These are phyloP conservation scores for Truncatella angustata DNA, from an alignment of 2,329 filamentous ascomycete species.

Conservation along the genomic window DNA sequence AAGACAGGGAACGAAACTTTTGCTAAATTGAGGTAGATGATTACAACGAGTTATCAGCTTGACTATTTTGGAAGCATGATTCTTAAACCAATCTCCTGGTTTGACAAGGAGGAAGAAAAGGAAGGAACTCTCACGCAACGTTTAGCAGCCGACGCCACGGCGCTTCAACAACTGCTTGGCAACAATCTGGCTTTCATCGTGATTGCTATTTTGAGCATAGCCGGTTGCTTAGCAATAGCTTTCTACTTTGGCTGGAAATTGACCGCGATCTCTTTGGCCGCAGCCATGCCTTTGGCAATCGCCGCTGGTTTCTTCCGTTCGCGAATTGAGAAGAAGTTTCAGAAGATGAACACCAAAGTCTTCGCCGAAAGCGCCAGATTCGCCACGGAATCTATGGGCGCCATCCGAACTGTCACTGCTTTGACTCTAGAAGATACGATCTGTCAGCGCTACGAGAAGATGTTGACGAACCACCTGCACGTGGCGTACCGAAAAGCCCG, in stretches of 20 bases:
- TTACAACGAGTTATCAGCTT: slow-evolving; percentile 54
- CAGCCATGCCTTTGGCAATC: slow-evolving; percentile 52
- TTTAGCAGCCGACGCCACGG: slow-evolving; percentile 53
- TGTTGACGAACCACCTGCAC: slow-evolving; percentile 59
- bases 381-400: slow-evolving; percentile 70
- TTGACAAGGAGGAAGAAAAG: slow-evolving; percentile 58
- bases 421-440: slow-evolving; percentile 69
- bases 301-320: slow-evolving; percentile 39
- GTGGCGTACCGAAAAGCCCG: slow-evolving; percentile 60
- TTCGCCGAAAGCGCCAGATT: slow-evolving; percentile 73
- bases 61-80: slow-evolving; percentile 61
- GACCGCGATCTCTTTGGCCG: slow-evolving; percentile 63
- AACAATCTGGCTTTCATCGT: slow-evolving; percentile 62
- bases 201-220: slow-evolving; percentile 63
- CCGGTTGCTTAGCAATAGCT: slow-evolving; percentile 63
- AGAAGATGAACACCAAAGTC: slow-evolving; percentile 57
- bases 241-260: slow-evolving; percentile 78
- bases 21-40: slow-evolving; percentile 26
- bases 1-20: neutral
- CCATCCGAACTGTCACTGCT: slow-evolving; percentile 69
- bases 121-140: slow-evolving; percentile 58
- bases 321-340: slow-evolving; percentile 27
- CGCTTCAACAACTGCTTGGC: slow-evolving; percentile 61
- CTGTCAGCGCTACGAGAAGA: slow-evolving; percentile 54
- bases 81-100: slow-evolving; percentile 57